Percentiles rank a stretch among this genome's conserved stretches.
These are phyloP conservation scores for Aphelidium insulamus DNA, from an alignment of 371 early-diverging fungal species.

Conservation along the genomic window DNA sequence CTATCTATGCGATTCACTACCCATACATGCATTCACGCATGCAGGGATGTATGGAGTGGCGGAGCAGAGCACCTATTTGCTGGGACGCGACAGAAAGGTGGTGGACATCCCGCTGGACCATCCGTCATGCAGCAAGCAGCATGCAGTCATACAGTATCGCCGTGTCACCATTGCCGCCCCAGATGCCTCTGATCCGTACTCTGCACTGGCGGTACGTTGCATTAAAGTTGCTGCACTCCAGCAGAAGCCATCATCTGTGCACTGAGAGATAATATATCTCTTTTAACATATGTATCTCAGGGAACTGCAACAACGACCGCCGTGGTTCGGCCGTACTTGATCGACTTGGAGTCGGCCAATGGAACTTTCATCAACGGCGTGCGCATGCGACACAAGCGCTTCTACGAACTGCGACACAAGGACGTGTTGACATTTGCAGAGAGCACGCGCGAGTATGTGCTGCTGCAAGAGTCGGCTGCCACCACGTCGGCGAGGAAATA, in stretches of 20 bases:
- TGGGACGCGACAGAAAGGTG: conserved; percentile 73
- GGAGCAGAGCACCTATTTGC: conserved; percentile 60
- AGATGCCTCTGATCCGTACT: background rate
- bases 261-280: no score
- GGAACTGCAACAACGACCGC: no score
- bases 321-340: conserved; percentile 75
- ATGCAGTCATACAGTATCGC: conserved; percentile 73
- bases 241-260: no score
- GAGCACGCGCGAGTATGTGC: conserved; percentile 73
- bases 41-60: no score
- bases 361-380: conserved; percentile 69
- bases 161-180: conserved; percentile 12
- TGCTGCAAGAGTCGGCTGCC: conserved; percentile 59
- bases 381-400: conserved; percentile 45
- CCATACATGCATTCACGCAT: no score
- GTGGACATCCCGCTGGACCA: conserved; percentile 78
- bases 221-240: no score
- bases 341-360: conserved; percentile 77
- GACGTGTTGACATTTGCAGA: conserved; percentile 75
- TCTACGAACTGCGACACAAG: conserved; percentile 48
- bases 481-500: no score
- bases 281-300: no score
- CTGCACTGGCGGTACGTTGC: no score
- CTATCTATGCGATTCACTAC: no score
- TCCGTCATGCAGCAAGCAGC: conserved; percentile 55